These are phyloP conservation scores for Populus deltoides DNA, from an alignment of 345 rosid genomes.

Conservation along the genomic window DNA sequence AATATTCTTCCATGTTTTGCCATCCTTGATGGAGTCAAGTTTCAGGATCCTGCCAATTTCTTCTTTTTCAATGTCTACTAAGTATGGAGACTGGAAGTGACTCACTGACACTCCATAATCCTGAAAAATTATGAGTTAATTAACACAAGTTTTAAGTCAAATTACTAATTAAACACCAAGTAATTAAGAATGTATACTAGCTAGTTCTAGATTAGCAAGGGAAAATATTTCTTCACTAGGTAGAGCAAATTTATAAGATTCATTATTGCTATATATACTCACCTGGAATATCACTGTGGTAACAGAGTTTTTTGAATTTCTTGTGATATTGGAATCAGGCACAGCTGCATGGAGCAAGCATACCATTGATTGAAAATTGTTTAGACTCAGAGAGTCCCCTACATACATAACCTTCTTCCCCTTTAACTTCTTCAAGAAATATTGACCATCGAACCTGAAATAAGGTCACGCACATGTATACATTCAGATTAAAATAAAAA, in stretches of 20 bases:
- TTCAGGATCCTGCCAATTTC: conserved; percentile 49
- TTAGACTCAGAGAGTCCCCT: conserved; percentile 64
- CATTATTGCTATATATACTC: background rate
- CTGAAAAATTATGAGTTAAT: conserved; percentile 25
- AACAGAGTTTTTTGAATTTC: conserved; percentile 7
- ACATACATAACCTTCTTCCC: conserved; percentile 59
- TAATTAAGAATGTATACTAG: too few relatives aligned
- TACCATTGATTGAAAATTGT: conserved; percentile 53
- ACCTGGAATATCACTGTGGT: conserved; percentile 44
- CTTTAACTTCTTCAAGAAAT: conserved; percentile 31
- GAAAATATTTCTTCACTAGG: too few relatives aligned
- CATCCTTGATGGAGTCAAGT: conserved; percentile 46
- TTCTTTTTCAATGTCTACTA: conserved; percentile 53
- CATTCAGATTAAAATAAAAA: too few relatives aligned
- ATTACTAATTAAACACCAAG: too few relatives aligned
- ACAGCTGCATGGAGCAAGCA: conserved; percentile 55
- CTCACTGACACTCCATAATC: conserved; percentile 48
- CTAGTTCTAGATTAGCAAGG: too few relatives aligned
- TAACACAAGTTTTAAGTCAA: too few relatives aligned
- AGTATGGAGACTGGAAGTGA: conserved; percentile 29
- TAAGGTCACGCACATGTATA: too few relatives aligned
- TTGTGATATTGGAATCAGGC: conserved; percentile 32
- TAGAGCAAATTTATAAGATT: too few relatives aligned
- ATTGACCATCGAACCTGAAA: conserved; percentile 15
- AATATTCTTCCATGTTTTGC: conserved; percentile 44